These are phyloP conservation scores for Globomyces sp. DNA, from an alignment of 371 early-diverging fungal genomes.

Conservation along the genomic window DNA sequence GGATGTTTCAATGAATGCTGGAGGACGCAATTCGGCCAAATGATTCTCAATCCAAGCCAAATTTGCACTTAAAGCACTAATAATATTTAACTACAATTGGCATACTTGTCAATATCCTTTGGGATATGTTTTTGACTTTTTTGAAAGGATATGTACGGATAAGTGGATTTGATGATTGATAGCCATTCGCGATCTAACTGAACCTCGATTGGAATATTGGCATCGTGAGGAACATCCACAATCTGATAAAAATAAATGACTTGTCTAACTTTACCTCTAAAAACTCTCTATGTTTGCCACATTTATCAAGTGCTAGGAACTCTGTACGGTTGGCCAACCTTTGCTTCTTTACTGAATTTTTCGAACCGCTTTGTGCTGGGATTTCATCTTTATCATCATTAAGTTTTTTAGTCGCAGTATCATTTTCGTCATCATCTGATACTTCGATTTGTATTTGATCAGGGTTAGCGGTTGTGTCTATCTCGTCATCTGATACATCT, in stretches of 20 bases:
- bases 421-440: too few species aligned
- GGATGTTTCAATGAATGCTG: background rate
- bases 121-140: conserved; percentile 49
- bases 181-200: conserved; percentile 84
- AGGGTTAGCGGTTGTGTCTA: conserved; percentile 23
- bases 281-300: conserved; percentile 58
- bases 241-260: conserved; percentile 35
- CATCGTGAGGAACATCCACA: conserved; percentile 57
- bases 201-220: conserved; percentile 37
- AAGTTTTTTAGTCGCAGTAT: too few species aligned
- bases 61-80: conserved; percentile 45
- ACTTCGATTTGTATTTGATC: conserved; percentile 14
- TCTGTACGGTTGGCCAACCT: conserved; percentile 35
- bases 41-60: conserved; percentile 12
- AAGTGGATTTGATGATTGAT: conserved; percentile 66
- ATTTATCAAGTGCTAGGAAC: conserved; percentile 71
- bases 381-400: conserved; percentile 29
- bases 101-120: conserved; percentile 18
- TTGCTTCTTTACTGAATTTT: background rate
- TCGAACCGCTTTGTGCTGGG: background rate
- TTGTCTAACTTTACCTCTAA: conserved; percentile 47
- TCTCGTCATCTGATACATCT: conserved; percentile 26
- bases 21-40: background rate
- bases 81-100: background rate
- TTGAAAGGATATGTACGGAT: conserved; percentile 49